Conservation (phyloP, 495 filamentous ascomycete genomes). For the Aspergillus biplanus region DNA sequence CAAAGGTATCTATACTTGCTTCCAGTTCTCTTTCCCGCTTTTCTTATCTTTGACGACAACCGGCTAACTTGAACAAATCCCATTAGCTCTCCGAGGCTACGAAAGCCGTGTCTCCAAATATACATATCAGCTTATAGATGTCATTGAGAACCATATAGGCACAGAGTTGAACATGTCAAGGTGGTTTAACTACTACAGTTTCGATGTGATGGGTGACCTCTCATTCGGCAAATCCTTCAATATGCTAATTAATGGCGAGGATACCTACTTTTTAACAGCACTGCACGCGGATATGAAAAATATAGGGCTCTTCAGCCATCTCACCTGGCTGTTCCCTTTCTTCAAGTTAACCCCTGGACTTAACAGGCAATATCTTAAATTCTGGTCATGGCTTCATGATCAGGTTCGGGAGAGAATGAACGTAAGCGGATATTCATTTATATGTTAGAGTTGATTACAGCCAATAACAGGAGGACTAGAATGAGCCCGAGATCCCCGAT, state of each 20-base stretch:
- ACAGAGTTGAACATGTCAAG: conserved; percentile 40
- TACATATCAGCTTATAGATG: conserved; percentile 30
- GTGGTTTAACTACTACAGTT: conserved; percentile 52
- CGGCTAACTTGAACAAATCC: neutral
- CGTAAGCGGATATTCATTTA: conserved; percentile 9
- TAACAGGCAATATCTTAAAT: conserved; percentile 33
- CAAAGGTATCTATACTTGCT: conserved; percentile 26
- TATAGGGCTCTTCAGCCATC: conserved; percentile 37
- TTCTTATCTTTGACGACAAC: neutral
- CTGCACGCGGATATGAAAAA: conserved; percentile 36
- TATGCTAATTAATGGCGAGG: conserved; percentile 42
- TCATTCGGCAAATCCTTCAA: conserved; percentile 52
- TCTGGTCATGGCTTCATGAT: conserved; percentile 33
- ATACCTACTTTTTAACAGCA: conserved; percentile 35
- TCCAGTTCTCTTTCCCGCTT: neutral
- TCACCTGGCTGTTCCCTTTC: conserved; percentile 44
- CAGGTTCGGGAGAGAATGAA: conserved; percentile 21
- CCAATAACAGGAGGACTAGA: conserved; percentile 20
- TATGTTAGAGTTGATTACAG: neutral
- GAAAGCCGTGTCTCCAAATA: conserved; percentile 33
- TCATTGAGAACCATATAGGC: conserved; percentile 20
- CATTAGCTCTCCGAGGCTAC: conserved; percentile 38
- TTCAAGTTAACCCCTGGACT: conserved; percentile 34
- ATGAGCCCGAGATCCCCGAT: conserved; percentile 30
- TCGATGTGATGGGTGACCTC: conserved; percentile 58